A percentile compares a stretch with the other conserved stretches of the same genome.
These are phyloP conservation scores for Deinandra increscens DNA, from an alignment of 129 eudicot genomes.

Conservation along the genomic window DNA sequence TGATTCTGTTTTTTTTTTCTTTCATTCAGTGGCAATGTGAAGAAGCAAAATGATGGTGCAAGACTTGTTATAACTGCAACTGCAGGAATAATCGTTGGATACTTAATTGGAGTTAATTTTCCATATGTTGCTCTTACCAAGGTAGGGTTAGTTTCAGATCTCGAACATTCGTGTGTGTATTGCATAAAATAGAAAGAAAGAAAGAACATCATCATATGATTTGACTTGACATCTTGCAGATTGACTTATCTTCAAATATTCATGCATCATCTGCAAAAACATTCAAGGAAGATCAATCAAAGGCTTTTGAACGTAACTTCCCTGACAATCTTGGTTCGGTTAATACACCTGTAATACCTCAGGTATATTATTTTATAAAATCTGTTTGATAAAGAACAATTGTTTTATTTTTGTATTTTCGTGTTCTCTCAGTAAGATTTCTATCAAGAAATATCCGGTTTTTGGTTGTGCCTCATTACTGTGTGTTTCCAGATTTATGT, in stretches of 20 bases:
- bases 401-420: background rate
- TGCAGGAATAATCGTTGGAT: conserved; percentile 72
- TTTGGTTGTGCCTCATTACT: background rate
- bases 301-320: conserved; percentile 43
- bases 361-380: conserved; percentile 43
- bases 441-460: background rate
- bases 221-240: conserved; percentile 43
- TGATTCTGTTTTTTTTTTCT: background rate
- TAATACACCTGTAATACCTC: conserved; percentile 54
- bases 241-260: conserved; percentile 53
- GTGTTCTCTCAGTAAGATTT: background rate
- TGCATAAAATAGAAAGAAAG: background rate
- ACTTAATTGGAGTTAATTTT: conserved; percentile 70
- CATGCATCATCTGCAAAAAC: conserved; percentile 33
- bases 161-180: background rate
- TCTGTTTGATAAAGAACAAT: background rate
- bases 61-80: conserved; percentile 58
- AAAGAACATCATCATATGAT: conserved; percentile 7
- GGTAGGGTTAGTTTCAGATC: conserved; percentile 35
- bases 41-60: conserved; percentile 63
- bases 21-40: conserved; percentile 43
- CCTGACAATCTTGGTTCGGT: conserved; percentile 70
- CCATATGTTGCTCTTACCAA: conserved; percentile 62
- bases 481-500: conserved; percentile 57
- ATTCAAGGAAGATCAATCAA: conserved; percentile 31